Percentiles rank a stretch among this genome's conserved stretches.
Conservation (phyloP, 345 rosid species). For the Gossypium thurberi region DNA sequence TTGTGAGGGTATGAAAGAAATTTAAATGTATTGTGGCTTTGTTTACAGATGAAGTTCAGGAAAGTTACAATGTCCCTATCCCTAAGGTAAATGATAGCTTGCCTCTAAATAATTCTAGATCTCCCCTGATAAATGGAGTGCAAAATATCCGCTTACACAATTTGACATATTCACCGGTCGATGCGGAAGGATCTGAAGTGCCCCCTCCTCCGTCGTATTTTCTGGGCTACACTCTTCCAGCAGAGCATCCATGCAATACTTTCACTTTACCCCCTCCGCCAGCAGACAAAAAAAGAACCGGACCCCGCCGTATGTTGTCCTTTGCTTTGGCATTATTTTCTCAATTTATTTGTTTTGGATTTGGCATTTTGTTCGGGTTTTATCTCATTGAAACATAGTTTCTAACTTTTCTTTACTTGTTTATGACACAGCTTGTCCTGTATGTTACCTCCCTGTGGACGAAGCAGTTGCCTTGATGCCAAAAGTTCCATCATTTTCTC, state of each 20-base stretch:
- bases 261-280: constrained; percentile 96
- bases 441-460: constrained; percentile 92
- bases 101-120: constrained; percentile 21
- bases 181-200: neutral
- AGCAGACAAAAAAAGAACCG: constrained; percentile 81
- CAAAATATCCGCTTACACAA: constrained; percentile 18
- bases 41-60: constrained; percentile 67
- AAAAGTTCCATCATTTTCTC: constrained; percentile 73
- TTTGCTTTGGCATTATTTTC: neutral
- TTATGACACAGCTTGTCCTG: constrained; percentile 78
- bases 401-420: constrained; percentile 21
- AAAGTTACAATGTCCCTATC: constrained; percentile 34
- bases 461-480: constrained; percentile 92
- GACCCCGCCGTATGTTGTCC: constrained; percentile 78
- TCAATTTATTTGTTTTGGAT: neutral
- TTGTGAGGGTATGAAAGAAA: neutral
- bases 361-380: neutral
- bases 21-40: constrained; percentile 10
- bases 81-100: constrained; percentile 34
- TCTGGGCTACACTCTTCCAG: constrained; percentile 88
- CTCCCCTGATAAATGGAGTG: constrained; percentile 22
- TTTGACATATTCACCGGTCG: constrained; percentile 18
- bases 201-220: constrained; percentile 64
- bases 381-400: neutral
- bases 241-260: constrained; percentile 82